Evolutionary conservation across 176 grass and related monocot genomes (phyloP).

Genomic region (Phoenix roebelenii): DNA sequence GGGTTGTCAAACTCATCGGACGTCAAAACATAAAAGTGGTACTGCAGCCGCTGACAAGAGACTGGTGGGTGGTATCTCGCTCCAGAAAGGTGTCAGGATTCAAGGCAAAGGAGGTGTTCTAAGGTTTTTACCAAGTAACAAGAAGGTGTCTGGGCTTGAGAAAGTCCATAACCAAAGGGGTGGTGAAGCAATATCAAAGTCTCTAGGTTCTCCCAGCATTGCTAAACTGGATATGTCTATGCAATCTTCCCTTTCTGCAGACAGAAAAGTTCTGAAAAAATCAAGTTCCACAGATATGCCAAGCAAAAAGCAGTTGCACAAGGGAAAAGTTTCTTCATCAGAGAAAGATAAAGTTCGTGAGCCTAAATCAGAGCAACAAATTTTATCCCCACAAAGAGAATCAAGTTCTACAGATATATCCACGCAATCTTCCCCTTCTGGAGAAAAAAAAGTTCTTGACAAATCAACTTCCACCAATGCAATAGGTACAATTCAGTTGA

Average conservation of each 20-base stretch:
- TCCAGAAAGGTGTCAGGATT: constrained; percentile 13
- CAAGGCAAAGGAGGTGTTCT: constrained; percentile 53
- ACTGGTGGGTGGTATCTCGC: constrained; percentile 2
- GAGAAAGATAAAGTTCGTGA: constrained; percentile 22
- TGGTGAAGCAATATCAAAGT: constrained; percentile 17
- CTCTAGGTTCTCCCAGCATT: background rate
- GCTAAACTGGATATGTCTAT: background rate
- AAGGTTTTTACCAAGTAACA: constrained; percentile 18
- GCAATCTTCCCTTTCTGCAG: constrained; percentile 16
- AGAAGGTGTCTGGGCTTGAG: background rate
- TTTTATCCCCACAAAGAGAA: constrained; percentile 1
- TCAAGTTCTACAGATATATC: too few species aligned
- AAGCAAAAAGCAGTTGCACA: constrained; percentile 10
- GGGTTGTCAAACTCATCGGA: constrained; percentile 8
- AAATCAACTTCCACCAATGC: too few species aligned
- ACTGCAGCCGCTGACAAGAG: background rate
- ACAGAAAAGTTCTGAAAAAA: constrained; percentile 32
- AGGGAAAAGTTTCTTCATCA: constrained; percentile 37
- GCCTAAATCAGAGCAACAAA: background rate
- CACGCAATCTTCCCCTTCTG: too few species aligned
- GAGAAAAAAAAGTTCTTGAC: too few species aligned
- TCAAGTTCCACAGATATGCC: constrained; percentile 18
- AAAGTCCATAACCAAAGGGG: background rate
- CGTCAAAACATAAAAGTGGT: constrained; percentile 13
- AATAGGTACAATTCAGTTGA: constrained; percentile 20